Percentiles rank a stretch among this genome's conserved stretches.
These are phyloP conservation scores for Rhizoctonia solani DNA, from an alignment of 1,284 basidiomycete genomes.

Conservation along the genomic window DNA sequence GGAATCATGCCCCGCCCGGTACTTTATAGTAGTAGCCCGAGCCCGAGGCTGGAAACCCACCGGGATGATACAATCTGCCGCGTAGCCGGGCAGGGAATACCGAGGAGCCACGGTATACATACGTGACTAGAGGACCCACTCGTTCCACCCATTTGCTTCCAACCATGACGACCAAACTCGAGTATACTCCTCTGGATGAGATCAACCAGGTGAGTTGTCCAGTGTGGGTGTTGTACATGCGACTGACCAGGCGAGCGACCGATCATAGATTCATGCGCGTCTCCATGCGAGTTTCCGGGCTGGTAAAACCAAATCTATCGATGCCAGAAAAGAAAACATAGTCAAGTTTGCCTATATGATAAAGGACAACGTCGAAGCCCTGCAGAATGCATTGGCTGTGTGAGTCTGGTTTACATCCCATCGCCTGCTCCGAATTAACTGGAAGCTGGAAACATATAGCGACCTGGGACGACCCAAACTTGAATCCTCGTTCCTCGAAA, in stretches of 20 bases:
- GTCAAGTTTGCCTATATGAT: slow-evolving; percentile 55
- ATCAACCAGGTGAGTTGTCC: slow-evolving; percentile 29
- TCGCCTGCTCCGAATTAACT: not conserved
- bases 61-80: no score
- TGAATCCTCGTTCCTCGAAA: slow-evolving; percentile 42
- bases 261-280: slow-evolving; percentile 41
- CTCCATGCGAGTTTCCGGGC: slow-evolving; percentile 48
- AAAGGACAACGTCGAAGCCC: slow-evolving; percentile 50
- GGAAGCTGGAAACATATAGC: slow-evolving; percentile 33
- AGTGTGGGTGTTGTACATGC: not conserved
- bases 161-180: slow-evolving; percentile 24
- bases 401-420: not conserved
- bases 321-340: slow-evolving; percentile 54
- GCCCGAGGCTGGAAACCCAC: no score
- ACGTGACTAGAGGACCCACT: no score
- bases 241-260: not conserved
- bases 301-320: slow-evolving; percentile 49
- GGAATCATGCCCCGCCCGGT: no score
- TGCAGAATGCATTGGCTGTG: slow-evolving; percentile 46
- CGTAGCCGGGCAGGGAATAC: no score
- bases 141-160: no score
- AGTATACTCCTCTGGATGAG: slow-evolving; percentile 36
- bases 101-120: no score
- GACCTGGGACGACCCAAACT: slow-evolving; percentile 51
- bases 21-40: no score